These are phyloP conservation scores for Aspergillus heteromorphus DNA, from an alignment of 495 filamentous ascomycete genomes.

Conservation along the genomic window DNA sequence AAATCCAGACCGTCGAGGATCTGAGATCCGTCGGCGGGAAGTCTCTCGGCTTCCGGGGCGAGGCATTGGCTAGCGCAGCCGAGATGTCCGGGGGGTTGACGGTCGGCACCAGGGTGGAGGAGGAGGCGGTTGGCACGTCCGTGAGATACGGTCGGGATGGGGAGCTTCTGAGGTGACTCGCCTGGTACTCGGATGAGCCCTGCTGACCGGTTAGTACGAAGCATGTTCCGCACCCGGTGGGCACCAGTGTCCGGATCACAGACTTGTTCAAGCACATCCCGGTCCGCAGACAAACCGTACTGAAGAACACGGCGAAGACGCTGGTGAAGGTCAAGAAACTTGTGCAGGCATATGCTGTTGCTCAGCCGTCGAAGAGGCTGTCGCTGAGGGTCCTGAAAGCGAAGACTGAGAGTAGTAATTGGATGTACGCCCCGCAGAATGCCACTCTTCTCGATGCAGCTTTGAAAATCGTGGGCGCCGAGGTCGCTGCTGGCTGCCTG, in stretches of 20 bases:
- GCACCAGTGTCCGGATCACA: slow-evolving; percentile 68
- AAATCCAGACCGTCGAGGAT: slow-evolving; percentile 69
- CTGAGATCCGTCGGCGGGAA: slow-evolving; percentile 57
- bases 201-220: slow-evolving; percentile 29
- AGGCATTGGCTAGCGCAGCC: slow-evolving; percentile 75
- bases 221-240: slow-evolving; percentile 59
- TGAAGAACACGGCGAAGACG: slow-evolving; percentile 58
- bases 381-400: slow-evolving; percentile 62
- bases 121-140: slow-evolving; percentile 58
- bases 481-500: slow-evolving; percentile 52
- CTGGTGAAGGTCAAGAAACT: slow-evolving; percentile 60
- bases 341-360: slow-evolving; percentile 70
- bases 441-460: slow-evolving; percentile 59
- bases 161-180: slow-evolving; percentile 38
- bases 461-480: slow-evolving; percentile 63
- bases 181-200: not conserved
- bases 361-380: slow-evolving; percentile 58
- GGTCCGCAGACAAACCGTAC: slow-evolving; percentile 62
- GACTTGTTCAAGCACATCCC: slow-evolving; percentile 67
- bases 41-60: slow-evolving; percentile 83
- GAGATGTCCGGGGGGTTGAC: slow-evolving; percentile 59
- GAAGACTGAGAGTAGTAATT: slow-evolving; percentile 58
- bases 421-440: slow-evolving; percentile 63
- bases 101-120: slow-evolving; percentile 65
- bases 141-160: slow-evolving; percentile 50